Conservation (phyloP, 1,284 basidiomycete species). For the Laetiporus sulphureus region DNA sequence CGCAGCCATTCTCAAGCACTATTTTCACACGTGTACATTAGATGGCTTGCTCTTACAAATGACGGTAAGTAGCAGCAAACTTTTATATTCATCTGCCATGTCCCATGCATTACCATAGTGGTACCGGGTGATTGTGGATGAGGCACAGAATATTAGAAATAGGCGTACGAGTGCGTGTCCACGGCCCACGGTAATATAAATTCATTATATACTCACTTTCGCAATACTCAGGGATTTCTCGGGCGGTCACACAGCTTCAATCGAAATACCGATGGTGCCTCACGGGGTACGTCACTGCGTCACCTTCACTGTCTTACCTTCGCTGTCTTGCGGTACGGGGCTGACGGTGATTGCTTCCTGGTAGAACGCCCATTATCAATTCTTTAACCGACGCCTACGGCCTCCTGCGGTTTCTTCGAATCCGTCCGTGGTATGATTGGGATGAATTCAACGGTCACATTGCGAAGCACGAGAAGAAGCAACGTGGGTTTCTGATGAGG, state of each 20-base stretch:
- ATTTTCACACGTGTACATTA: conserved; percentile 16
- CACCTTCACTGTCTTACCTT: too few species aligned
- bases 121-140: conserved; percentile 56
- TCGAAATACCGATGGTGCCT: conserved; percentile 61
- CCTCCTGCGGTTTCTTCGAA: conserved; percentile 55
- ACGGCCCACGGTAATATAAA: not conserved
- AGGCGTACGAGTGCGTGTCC: conserved; percentile 26
- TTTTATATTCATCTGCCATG: too few species aligned
- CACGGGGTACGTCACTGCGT: conserved; percentile 40
- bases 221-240: conserved; percentile 36
- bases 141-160: conserved; percentile 64
- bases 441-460: conserved; percentile 47
- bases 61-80: conserved; percentile 28
- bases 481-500: conserved; percentile 10
- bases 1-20: too few species aligned
- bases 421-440: conserved; percentile 65
- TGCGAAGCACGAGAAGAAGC: conserved; percentile 45
- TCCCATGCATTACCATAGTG: conserved; percentile 33
- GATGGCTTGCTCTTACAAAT: conserved; percentile 42
- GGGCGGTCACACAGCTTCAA: conserved; percentile 45
- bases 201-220: not conserved
- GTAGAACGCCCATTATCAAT: conserved; percentile 54
- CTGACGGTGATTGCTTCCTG: conserved; percentile 34
- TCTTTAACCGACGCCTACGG: conserved; percentile 59
- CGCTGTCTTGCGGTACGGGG: not conserved